Conservation (phyloP, 176 grass and related monocot species). For the Pontederia paniculata region DNA sequence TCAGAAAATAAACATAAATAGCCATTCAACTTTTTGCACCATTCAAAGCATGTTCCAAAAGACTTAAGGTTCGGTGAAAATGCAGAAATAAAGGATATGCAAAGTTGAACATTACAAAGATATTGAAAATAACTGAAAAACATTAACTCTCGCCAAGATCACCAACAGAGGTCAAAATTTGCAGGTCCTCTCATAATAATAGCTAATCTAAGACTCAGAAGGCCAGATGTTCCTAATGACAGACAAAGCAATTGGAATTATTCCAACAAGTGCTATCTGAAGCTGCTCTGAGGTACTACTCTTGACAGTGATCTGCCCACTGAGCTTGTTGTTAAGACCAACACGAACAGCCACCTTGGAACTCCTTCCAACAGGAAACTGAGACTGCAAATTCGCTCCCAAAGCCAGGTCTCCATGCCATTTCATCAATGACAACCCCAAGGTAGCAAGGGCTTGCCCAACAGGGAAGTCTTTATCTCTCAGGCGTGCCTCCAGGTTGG, state of each 20-base stretch:
- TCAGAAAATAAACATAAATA: no score
- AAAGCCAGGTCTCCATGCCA: constrained; percentile 49
- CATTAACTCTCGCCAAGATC: no score
- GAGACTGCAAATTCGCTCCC: constrained; percentile 55
- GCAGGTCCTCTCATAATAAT: background rate
- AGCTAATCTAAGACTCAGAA: constrained; percentile 13
- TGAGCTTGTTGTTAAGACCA: constrained; percentile 59
- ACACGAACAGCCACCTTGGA: constrained; percentile 51
- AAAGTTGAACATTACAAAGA: no score
- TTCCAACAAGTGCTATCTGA: constrained; percentile 54
- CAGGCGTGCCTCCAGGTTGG: constrained; percentile 52
- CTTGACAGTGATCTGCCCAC: constrained; percentile 57
- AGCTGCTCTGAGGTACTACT: constrained; percentile 56
- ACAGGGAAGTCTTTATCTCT: constrained; percentile 39
- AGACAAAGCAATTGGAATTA: constrained; percentile 51
- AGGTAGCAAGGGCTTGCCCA: constrained; percentile 45
- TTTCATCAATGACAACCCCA: constrained; percentile 51
- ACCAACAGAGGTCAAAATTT: background rate
- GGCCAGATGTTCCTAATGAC: constrained; percentile 38
- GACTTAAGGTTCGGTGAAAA: no score
- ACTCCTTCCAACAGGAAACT: constrained; percentile 46
- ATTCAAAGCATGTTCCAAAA: no score
- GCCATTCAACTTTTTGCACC: no score
- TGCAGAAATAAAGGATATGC: no score
- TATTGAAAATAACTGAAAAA: no score